Evolutionary conservation across 2,329 filamentous ascomycete species (phyloP).

Genomic region (Diplodia scrobiculata): DNA sequence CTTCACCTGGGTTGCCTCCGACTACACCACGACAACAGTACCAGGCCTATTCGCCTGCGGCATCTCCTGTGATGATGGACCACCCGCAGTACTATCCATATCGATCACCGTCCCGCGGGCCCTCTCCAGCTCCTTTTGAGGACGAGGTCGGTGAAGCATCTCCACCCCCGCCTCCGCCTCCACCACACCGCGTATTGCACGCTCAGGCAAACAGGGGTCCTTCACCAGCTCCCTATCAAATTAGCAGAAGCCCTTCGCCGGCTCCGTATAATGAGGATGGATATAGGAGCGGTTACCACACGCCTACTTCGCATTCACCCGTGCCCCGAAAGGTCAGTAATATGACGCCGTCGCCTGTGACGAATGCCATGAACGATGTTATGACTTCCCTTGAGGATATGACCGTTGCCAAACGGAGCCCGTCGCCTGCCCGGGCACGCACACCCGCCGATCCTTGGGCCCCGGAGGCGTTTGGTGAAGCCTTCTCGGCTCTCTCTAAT

Average conservation of each 20-base stretch:
- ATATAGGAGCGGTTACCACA: slow-evolving; percentile 52
- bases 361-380: slow-evolving; percentile 96
- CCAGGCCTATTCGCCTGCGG: slow-evolving; percentile 30
- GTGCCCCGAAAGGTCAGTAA: slow-evolving; percentile 43
- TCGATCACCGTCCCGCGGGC: slow-evolving; percentile 29
- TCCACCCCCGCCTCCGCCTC: slow-evolving; percentile 81
- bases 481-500: slow-evolving; percentile 50
- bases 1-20: slow-evolving; percentile 45
- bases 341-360: slow-evolving; percentile 82
- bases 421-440: slow-evolving; percentile 58
- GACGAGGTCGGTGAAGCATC: slow-evolving; percentile 58
- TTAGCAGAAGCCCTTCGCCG: slow-evolving; percentile 40
- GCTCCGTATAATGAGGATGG: slow-evolving; percentile 32
- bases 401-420: slow-evolving; percentile 59
- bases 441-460: slow-evolving; percentile 77
- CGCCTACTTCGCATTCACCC: slow-evolving; percentile 69
- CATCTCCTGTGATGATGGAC: slow-evolving; percentile 22
- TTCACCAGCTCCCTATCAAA: slow-evolving; percentile 46
- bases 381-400: slow-evolving; percentile 94
- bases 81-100: slow-evolving; percentile 27
- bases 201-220: slow-evolving; percentile 51
- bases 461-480: slow-evolving; percentile 76
- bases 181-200: slow-evolving; percentile 68
- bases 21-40: slow-evolving; percentile 32
- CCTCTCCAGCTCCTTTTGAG: slow-evolving; percentile 34